A percentile compares a stretch with the other conserved stretches of the same genome.
phyloP scores from a whole-genome alignment of 331 rosid species.

The Pyracantha coccinea region DNA sequence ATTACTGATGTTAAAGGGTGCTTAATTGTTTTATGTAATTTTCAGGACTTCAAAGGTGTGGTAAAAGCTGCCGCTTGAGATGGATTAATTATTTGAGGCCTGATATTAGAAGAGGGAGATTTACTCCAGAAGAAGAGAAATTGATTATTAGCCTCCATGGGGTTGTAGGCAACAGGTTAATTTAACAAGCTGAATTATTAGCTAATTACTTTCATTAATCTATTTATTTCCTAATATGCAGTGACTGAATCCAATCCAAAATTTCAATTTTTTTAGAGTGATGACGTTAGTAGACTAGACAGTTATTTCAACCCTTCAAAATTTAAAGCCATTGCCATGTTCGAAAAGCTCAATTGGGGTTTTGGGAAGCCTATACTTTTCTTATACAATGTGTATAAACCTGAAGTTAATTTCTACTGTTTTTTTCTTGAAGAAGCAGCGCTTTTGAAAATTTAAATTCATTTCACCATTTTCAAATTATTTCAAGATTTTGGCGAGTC shows the following conservation, averaged over 20 bases:
- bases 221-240: neutral
- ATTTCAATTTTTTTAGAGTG: too few relatives aligned
- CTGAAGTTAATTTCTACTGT: neutral
- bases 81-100: constrained; percentile 82
- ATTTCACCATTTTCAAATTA: neutral
- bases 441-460: neutral
- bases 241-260: neutral
- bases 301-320: neutral
- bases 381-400: neutral
- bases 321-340: neutral
- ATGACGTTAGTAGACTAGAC: too few relatives aligned
- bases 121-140: constrained; percentile 65
- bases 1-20: neutral
- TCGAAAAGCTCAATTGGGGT: neutral
- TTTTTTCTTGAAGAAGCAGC: neutral
- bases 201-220: neutral
- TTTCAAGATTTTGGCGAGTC: neutral
- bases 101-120: constrained; percentile 71
- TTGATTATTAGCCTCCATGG: constrained; percentile 70
- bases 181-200: neutral
- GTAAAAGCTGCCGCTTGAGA: constrained; percentile 72
- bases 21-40: neutral
- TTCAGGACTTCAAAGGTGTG: constrained; percentile 73
- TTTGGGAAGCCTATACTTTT: neutral
- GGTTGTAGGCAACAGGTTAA: constrained; percentile 67